phyloP scores from a whole-genome alignment of 306 rosid genomes.

The Casuarina glauca region DNA sequence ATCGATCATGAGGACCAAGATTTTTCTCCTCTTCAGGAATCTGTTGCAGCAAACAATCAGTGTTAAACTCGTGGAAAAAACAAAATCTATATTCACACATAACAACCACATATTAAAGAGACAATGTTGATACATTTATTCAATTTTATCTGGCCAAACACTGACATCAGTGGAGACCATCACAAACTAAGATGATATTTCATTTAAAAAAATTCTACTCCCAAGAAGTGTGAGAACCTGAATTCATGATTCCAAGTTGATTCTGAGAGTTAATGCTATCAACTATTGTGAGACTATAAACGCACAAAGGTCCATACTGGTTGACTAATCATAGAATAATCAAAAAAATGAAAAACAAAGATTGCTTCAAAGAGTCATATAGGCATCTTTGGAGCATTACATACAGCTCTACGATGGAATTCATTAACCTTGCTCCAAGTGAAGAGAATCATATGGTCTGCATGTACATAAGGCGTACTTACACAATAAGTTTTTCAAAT shows the following conservation, averaged over 20 bases:
- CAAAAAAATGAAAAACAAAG: too few species aligned
- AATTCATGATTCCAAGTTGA: background rate
- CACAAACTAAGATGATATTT: background rate
- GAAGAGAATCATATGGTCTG: too few species aligned
- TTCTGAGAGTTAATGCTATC: background rate
- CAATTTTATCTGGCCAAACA: background rate
- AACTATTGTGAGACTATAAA: background rate
- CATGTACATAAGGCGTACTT: too few species aligned
- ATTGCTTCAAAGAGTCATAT: too few species aligned
- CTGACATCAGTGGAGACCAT: background rate
- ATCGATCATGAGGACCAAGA: slow-evolving; percentile 68
- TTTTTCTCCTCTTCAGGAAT: slow-evolving; percentile 89
- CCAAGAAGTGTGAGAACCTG: background rate
- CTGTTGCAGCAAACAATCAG: slow-evolving; percentile 36
- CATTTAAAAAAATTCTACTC: background rate
- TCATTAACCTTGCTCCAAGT: too few species aligned
- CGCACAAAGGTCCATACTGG: too few species aligned
- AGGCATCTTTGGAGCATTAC: too few species aligned
- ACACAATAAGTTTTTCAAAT: too few species aligned
- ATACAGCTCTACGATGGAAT: too few species aligned
- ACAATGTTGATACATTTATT: background rate
- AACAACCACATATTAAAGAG: background rate
- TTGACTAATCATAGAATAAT: too few species aligned
- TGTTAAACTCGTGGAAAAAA: background rate
- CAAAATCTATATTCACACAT: background rate